Evolutionary conservation across 2,329 filamentous ascomycete species (phyloP), one percentile per base, ranked within the genome.

Genomic region (Xylariaceae sp.): DNA sequence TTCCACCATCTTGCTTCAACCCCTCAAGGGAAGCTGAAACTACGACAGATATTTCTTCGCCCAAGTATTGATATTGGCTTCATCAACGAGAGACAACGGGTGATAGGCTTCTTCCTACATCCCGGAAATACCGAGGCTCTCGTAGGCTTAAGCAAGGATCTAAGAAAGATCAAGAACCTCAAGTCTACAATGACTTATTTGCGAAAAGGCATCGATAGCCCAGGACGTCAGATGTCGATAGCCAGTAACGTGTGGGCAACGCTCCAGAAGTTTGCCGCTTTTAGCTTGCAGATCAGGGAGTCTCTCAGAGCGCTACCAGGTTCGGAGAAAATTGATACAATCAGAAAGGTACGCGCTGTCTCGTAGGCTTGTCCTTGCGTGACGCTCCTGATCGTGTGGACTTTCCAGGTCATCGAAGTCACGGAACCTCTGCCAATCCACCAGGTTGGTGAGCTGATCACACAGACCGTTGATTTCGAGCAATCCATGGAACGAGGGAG

Each of bases 31-130:
- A 86, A 77, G 46, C 52, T 64, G 17, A 70, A 73, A 27, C 67
- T 98, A 5, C 80, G 84, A n/a, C 80, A 85, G 47, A 72, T 83
- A 32, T 92, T 98, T 45, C 63, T 95, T 6, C 77, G 83, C 0
- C 92, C 92, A 15, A 85, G 78, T 19, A 65, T 80, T 17, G 72
- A 92, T 39, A 52, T 84, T 1, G 57, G 67, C 1, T 49, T 80
- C 5, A 92, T 98, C 43, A 63, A 68, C 3, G 74, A 83, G 51
- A 77, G 90, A 17, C 79, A 94, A 36, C 64, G 70, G 15, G 77
- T 82, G 1, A 79, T 94, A 32, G 61, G 68, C 4, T 63, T 77
- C 1, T 71, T 96, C 18, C 58, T 84, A 2, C 68, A 70, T 5
- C 70, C 80, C 0, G 79, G 84, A 3, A 94, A 94, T 50, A 54